These are phyloP conservation scores for Pyrenophora teres DNA, from an alignment of 2,329 filamentous ascomycete species.

Conservation along the genomic window DNA sequence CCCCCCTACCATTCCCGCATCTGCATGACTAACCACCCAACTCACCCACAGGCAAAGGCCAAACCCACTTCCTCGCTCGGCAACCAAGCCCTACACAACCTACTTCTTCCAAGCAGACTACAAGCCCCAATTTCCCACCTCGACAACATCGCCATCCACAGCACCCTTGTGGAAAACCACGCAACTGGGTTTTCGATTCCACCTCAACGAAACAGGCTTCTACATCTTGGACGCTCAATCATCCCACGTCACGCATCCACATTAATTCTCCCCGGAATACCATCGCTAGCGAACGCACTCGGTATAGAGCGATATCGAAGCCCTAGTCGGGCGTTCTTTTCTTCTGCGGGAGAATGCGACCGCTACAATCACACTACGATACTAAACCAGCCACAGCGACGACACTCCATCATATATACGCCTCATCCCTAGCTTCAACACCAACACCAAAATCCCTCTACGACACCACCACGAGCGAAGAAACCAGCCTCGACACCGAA, in stretches of 20 bases:
- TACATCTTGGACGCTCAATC: background rate
- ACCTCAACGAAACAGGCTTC: background rate
- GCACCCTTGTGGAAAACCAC: conserved; percentile 1
- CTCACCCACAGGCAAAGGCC: conserved; percentile 6
- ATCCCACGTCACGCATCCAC: background rate
- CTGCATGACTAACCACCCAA: background rate
- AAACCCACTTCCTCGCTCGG: conserved; percentile 29
- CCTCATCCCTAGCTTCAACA: background rate
- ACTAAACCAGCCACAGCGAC: background rate
- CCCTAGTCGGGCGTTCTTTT: background rate
- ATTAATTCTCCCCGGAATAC: background rate
- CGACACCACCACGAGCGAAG: background rate
- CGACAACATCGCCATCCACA: conserved; percentile 4
- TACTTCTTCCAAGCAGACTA: conserved; percentile 30
- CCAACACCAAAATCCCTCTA: background rate
- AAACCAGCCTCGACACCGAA: background rate
- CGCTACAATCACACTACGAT: conserved; percentile 3
- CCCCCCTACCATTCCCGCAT: background rate
- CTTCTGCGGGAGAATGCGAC: background rate
- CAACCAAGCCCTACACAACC: conserved; percentile 25
- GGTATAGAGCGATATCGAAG: conserved; percentile 4
- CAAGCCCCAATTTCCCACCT: conserved; percentile 19
- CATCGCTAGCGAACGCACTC: background rate
- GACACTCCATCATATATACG: background rate
- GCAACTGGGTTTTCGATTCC: background rate